phyloP scores from a whole-genome alignment of 129 eudicot species.

The Flaveria brownii region DNA sequence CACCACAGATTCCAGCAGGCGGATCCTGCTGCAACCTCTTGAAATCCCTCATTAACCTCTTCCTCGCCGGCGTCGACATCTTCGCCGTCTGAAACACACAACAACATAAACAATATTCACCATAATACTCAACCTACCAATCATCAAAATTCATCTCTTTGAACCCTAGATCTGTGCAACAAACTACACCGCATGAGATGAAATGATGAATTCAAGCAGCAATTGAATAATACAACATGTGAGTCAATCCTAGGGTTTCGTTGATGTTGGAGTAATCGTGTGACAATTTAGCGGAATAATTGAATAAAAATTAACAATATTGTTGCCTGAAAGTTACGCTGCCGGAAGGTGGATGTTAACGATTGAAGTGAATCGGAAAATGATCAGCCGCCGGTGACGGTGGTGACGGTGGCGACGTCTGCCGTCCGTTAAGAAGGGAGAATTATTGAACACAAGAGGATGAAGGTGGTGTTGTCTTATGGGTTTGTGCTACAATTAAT shows the following conservation, averaged over 20 bases:
- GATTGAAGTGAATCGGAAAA: slow-evolving; percentile 21
- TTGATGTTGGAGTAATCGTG: background rate
- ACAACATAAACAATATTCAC: background rate
- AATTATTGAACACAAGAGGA: slow-evolving; percentile 11
- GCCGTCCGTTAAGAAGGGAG: background rate
- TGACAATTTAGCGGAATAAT: slow-evolving; percentile 7
- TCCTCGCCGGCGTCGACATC: slow-evolving; percentile 77
- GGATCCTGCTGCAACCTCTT: slow-evolving; percentile 80
- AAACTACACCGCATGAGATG: background rate
- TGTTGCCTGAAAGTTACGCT: slow-evolving; percentile 8
- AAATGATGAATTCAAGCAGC: background rate
- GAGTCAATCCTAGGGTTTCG: slow-evolving; percentile 22
- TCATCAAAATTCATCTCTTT: slow-evolving; percentile 7
- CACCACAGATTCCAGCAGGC: slow-evolving; percentile 77
- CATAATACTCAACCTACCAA: background rate
- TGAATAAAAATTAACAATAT: slow-evolving; percentile 1
- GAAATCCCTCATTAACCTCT: slow-evolving; percentile 78
- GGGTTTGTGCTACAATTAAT: too few species aligned
- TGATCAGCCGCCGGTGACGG: slow-evolving; percentile 29
- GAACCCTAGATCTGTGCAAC: slow-evolving; percentile 25
- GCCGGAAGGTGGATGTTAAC: slow-evolving; percentile 15
- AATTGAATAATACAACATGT: background rate
- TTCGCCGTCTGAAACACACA: slow-evolving; percentile 20
- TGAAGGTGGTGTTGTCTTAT: too few species aligned
- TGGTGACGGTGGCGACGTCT: slow-evolving; percentile 12